A percentile compares a stretch with the other conserved stretches of the same genome.
These are phyloP conservation scores for Linnemannia zychae DNA, from an alignment of 192 early-diverging fungal species.

Conservation along the genomic window DNA sequence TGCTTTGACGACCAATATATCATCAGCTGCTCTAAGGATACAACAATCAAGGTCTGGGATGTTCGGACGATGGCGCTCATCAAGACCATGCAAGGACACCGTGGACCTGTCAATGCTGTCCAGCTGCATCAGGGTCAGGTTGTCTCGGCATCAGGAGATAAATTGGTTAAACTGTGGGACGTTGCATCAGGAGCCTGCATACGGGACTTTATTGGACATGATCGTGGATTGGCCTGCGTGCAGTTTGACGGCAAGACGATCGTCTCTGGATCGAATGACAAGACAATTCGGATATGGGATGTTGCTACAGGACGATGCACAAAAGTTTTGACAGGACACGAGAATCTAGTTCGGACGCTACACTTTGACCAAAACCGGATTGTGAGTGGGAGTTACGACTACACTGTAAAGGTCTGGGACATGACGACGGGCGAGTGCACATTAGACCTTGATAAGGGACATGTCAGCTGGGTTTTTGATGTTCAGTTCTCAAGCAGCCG, in stretches of 20 bases:
- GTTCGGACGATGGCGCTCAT: conserved; percentile 68
- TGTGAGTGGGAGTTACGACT: conserved; percentile 94
- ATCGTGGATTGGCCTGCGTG: conserved; percentile 86
- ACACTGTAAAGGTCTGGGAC: conserved; percentile 97
- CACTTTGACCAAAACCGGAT: conserved; percentile 86
- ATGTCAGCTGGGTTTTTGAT: conserved; percentile 97
- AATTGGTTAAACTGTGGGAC: conserved; percentile 86
- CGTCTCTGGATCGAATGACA: conserved; percentile 85
- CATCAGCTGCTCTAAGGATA: conserved; percentile 93
- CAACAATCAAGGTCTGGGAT: conserved; percentile 89
- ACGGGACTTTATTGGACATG: conserved; percentile 84
- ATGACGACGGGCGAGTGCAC: conserved; percentile 81
- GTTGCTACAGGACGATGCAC: conserved; percentile 76
- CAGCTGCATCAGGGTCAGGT: conserved; percentile 76
- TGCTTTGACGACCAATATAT: conserved; percentile 78
- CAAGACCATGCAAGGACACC: conserved; percentile 80
- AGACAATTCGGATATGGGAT: conserved; percentile 89
- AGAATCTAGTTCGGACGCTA: conserved; percentile 86
- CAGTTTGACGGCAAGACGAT: conserved; percentile 86
- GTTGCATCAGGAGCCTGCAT: conserved; percentile 73
- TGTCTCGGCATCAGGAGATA: conserved; percentile 87
- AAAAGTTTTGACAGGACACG: conserved; percentile 75
- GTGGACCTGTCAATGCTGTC: conserved; percentile 96
- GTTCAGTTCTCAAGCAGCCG: conserved; percentile 85
- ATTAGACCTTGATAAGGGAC: conserved; percentile 78